A percentile compares a stretch with the other conserved stretches of the same genome.
phyloP scores from a whole-genome alignment of 2,329 filamentous ascomycete species.

The Colletotrichum tabaci region DNA sequence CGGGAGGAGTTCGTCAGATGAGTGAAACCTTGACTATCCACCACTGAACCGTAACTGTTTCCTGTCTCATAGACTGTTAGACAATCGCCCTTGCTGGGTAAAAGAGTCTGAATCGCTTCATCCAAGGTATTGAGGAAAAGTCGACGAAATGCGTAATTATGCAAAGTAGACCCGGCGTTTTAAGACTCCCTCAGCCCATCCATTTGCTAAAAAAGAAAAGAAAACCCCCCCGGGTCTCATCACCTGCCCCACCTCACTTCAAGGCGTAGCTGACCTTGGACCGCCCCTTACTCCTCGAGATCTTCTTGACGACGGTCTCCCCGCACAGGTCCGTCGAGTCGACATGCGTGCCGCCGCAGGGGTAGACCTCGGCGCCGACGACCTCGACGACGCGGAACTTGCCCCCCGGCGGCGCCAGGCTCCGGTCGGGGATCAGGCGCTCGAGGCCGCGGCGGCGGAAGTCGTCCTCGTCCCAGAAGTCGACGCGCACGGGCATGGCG shows the following conservation, averaged over 20 bases:
- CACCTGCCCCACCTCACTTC: not conserved
- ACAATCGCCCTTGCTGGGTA: too few relatives aligned
- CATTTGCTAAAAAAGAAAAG: too few relatives aligned
- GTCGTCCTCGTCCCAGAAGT: slow-evolving; percentile 78
- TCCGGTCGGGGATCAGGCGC: slow-evolving; percentile 67
- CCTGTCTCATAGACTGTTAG: too few relatives aligned
- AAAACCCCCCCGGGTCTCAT: not conserved
- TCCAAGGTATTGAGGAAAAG: accelerated
- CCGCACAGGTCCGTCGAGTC: slow-evolving; percentile 71
- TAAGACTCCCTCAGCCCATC: too few relatives aligned
- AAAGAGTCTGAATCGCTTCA: too few relatives aligned
- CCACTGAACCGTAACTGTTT: too few relatives aligned
- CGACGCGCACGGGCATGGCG: slow-evolving; percentile 72
- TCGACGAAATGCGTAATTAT: too few relatives aligned
- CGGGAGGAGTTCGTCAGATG: too few relatives aligned
- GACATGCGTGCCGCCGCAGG: slow-evolving; percentile 84
- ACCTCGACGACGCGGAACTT: slow-evolving; percentile 79
- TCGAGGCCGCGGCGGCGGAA: slow-evolving; percentile 69
- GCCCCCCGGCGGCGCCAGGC: slow-evolving; percentile 61
- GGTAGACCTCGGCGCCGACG: slow-evolving; percentile 77
- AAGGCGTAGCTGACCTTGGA: slow-evolving; percentile 69
- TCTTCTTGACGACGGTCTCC: slow-evolving; percentile 76
- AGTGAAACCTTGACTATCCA: too few relatives aligned
- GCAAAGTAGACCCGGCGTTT: too few relatives aligned
- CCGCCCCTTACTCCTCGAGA: slow-evolving; percentile 74